Evolutionary conservation across 1,284 basidiomycete species (phyloP).

Genomic region (Macrocystidia cucumis): DNA sequence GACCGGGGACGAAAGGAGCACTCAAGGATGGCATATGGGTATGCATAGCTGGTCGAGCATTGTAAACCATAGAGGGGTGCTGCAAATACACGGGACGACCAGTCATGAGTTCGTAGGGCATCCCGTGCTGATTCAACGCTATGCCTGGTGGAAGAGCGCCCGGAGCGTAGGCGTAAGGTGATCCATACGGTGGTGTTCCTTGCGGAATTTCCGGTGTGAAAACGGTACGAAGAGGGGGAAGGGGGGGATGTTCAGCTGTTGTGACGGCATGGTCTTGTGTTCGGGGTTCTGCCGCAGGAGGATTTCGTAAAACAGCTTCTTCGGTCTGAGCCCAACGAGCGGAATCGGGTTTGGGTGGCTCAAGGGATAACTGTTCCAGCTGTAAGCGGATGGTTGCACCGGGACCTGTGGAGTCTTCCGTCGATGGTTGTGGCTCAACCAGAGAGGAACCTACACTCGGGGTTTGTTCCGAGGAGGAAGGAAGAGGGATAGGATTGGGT

Average conservation of each 20-base stretch:
- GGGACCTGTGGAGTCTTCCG: slow-evolving; percentile 13
- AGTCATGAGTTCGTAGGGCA: slow-evolving; percentile 72
- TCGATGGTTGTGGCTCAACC: too few relatives aligned
- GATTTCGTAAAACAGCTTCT: slow-evolving; percentile 32
- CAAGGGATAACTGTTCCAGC: slow-evolving; percentile 32
- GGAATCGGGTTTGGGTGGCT: slow-evolving; percentile 26
- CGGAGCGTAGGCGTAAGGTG: slow-evolving; percentile 49
- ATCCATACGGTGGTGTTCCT: slow-evolving; percentile 50
- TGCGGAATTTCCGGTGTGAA: slow-evolving; percentile 48
- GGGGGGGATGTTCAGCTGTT: too few relatives aligned
- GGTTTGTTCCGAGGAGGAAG: slow-evolving; percentile 12
- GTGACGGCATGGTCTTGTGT: slow-evolving; percentile 15
- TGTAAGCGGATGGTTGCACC: slow-evolving; percentile 25
- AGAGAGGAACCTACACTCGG: too few relatives aligned
- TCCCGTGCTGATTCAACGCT: slow-evolving; percentile 62
- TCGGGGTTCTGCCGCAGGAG: slow-evolving; percentile 10
- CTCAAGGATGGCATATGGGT: slow-evolving; percentile 36
- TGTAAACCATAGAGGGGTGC: slow-evolving; percentile 51
- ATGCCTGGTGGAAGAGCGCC: slow-evolving; percentile 66
- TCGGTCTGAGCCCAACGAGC: slow-evolving; percentile 29
- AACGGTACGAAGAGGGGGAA: slow-evolving; percentile 50
- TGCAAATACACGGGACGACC: slow-evolving; percentile 70
- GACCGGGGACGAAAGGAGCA: slow-evolving; percentile 42
- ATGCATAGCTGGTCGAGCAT: slow-evolving; percentile 55
- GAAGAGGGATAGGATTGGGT: slow-evolving; percentile 22